These are phyloP conservation scores for Solanum medicagineum DNA, from an alignment of 257 asterid species.

Conservation along the genomic window DNA sequence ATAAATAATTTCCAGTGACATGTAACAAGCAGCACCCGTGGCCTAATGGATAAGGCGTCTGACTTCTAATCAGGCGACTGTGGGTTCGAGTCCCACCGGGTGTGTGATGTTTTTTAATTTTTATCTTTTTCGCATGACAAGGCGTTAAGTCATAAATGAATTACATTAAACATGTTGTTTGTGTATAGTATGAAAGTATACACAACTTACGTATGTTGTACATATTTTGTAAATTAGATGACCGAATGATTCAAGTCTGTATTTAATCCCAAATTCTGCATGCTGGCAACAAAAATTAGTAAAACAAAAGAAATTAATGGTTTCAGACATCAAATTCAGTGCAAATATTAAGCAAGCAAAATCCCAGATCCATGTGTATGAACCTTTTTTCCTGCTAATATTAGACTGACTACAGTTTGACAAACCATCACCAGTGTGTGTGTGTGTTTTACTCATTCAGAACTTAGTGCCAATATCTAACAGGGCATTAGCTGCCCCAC, in stretches of 20 bases:
- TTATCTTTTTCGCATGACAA: too few species aligned
- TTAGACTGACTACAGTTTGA: neutral
- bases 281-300: neutral
- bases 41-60: slow-evolving; percentile 46
- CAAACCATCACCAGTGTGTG: neutral
- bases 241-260: neutral
- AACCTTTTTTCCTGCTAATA: neutral
- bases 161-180: neutral
- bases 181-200: too few species aligned
- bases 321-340: neutral
- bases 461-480: neutral
- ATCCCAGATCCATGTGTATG: neutral
- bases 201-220: neutral
- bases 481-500: neutral
- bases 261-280: neutral
- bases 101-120: neutral
- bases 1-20: accelerated
- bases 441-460: neutral
- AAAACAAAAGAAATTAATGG: neutral
- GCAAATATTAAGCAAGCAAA: too few species aligned
- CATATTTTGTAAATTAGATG: too few species aligned
- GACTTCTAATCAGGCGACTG: slow-evolving; percentile 49
- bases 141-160: neutral
- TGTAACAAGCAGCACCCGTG: neutral
- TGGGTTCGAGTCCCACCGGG: slow-evolving; percentile 44